These are phyloP conservation scores for Wickerhamomyces queroliae DNA, from an alignment of 805 yeast species.

Conservation along the genomic window DNA sequence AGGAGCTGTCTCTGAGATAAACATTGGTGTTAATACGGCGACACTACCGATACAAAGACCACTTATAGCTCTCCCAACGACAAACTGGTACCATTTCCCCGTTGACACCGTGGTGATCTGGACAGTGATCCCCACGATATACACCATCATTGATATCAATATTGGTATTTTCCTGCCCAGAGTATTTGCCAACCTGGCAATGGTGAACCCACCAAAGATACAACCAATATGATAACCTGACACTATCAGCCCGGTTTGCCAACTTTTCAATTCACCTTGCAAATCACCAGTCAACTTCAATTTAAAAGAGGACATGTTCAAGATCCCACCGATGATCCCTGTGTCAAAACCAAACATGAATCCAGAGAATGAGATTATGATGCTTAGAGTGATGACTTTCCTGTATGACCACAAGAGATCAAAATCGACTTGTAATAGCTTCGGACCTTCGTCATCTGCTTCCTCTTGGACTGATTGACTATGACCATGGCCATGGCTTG, in stretches of 20 bases:
- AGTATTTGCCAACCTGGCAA: constrained; percentile 53
- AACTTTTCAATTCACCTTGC: constrained; percentile 25
- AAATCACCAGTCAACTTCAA: constrained; percentile 41
- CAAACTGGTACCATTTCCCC: constrained; percentile 54
- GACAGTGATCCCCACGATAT: constrained; percentile 52
- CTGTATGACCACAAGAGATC: constrained; percentile 3
- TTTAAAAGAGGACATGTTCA: constrained; percentile 51
- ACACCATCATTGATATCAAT: constrained; percentile 45
- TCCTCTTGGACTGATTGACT: too few species aligned
- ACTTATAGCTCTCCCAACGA: constrained; percentile 58
- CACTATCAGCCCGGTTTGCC: constrained; percentile 44
- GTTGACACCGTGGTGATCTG: constrained; percentile 44
- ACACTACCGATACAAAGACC: constrained; percentile 74
- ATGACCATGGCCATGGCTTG: too few species aligned
- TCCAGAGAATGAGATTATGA: constrained; percentile 64
- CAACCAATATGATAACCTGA: constrained; percentile 63
- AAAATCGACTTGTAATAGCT: background rate
- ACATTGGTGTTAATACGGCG: constrained; percentile 69
- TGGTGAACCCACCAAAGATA: constrained; percentile 59
- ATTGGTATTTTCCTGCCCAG: constrained; percentile 59
- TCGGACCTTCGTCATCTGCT: background rate
- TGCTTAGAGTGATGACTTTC: constrained; percentile 31
- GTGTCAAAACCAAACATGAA: constrained; percentile 74
- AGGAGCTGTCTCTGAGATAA: constrained; percentile 64
- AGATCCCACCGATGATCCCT: constrained; percentile 70